Percentiles rank a stretch among this genome's conserved stretches.
These are phyloP conservation scores for Starmerella stellata DNA, from an alignment of 805 yeast species.

Conservation along the genomic window DNA sequence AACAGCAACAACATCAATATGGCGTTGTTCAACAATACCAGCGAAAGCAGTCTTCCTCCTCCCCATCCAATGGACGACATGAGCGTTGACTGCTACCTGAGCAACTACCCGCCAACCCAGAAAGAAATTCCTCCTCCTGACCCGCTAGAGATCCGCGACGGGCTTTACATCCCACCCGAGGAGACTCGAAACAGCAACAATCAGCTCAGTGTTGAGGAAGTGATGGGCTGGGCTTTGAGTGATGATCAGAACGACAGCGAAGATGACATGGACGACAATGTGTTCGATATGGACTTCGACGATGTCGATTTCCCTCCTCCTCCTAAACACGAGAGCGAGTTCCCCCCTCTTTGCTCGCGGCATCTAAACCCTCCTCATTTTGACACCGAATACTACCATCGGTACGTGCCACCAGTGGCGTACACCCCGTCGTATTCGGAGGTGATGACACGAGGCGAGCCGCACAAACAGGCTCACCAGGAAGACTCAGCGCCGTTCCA, in stretches of 20 bases:
- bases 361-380: conserved; percentile 9
- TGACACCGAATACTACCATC: conserved; percentile 1
- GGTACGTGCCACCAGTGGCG: conserved; percentile 4
- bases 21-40: not conserved
- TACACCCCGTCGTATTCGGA: conserved; percentile 1
- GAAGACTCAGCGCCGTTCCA: conserved; percentile 7
- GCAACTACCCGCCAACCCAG: not conserved
- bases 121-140: conserved; percentile 12
- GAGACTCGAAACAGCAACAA: conserved; percentile 5
- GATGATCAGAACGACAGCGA: conserved; percentile 17
- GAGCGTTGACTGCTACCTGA: not conserved
- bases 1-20: not conserved
- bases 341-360: conserved; percentile 4
- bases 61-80: not conserved
- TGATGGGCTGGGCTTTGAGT: conserved; percentile 13
- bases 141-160: conserved; percentile 9
- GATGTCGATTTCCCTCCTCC: conserved; percentile 9
- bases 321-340: conserved; percentile 1
- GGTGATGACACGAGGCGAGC: not conserved
- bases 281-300: conserved; percentile 13
- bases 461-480: not conserved
- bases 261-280: conserved; percentile 15
- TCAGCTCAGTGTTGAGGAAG: conserved; percentile 5
- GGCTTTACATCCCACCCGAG: conserved; percentile 15
- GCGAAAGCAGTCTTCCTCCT: not conserved